phyloP scores from a whole-genome alignment of 1,284 basidiomycete species.

The Austroboletus novae-zelandiae region DNA sequence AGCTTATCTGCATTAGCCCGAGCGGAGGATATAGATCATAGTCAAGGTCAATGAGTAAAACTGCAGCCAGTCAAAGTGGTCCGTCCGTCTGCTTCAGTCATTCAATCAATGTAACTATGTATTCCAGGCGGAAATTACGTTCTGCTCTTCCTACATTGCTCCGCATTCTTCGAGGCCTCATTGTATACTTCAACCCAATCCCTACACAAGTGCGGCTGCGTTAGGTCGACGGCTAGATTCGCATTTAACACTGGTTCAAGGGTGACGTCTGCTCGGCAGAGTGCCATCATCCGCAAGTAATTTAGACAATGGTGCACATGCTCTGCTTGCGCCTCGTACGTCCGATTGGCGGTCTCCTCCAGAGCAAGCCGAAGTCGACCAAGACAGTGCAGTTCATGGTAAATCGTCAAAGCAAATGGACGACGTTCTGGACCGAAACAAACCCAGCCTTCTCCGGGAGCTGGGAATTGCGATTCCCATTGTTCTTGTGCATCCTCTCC shows the following conservation, averaged over 20 bases:
- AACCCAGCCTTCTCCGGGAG: conserved; percentile 22
- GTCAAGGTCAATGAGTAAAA: too few species aligned
- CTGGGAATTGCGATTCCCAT: conserved; percentile 26
- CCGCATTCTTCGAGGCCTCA: conserved; percentile 19
- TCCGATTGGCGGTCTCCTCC: conserved; percentile 14
- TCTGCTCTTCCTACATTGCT: conserved; percentile 8
- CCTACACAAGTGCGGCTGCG: conserved; percentile 43
- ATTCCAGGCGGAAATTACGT: background rate
- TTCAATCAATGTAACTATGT: too few species aligned
- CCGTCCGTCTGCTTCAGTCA: too few species aligned
- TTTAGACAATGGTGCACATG: conserved; percentile 37
- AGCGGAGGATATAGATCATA: too few species aligned
- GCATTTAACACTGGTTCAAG: conserved; percentile 32
- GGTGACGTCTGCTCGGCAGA: conserved; percentile 36
- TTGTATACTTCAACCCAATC: conserved; percentile 48
- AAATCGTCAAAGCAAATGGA: conserved; percentile 31
- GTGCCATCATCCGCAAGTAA: conserved; percentile 34
- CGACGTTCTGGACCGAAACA: conserved; percentile 26
- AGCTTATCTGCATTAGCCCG: too few species aligned
- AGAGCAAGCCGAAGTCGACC: conserved; percentile 25
- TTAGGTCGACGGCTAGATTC: conserved; percentile 38
- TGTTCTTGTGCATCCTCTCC: conserved; percentile 21
- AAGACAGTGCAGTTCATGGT: conserved; percentile 35
- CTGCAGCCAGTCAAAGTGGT: too few species aligned
- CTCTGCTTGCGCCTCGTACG: conserved; percentile 36